phyloP scores from a whole-genome alignment of 371 early-diverging fungal species.

The Mortierella polycephala region DNA sequence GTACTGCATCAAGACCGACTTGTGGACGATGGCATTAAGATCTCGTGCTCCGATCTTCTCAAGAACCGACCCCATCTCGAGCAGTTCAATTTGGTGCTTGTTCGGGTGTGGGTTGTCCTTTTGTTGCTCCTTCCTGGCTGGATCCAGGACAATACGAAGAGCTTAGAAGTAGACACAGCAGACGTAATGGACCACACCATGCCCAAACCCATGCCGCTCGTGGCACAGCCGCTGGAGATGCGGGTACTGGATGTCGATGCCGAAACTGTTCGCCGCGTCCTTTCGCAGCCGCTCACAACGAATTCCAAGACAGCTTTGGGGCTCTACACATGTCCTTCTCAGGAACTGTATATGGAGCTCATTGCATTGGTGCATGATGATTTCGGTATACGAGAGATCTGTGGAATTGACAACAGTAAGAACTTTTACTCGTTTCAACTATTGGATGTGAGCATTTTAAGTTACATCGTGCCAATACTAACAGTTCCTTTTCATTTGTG shows the following conservation, averaged over 20 bases:
- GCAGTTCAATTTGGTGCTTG: conserved; percentile 43
- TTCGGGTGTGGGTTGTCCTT: conserved; percentile 42
- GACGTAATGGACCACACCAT: neutral
- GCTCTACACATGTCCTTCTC: conserved; percentile 20
- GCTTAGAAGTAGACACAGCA: neutral
- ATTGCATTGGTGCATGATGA: conserved; percentile 68
- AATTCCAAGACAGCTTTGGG: conserved; percentile 28
- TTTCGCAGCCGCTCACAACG: conserved; percentile 32
- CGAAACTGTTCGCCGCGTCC: conserved; percentile 22
- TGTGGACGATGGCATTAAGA: conserved; percentile 51
- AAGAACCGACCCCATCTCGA: conserved; percentile 46
- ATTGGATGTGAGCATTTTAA: too few species aligned
- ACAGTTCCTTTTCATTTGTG: neutral
- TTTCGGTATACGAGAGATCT: conserved; percentile 73
- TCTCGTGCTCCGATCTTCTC: conserved; percentile 38
- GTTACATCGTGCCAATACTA: too few species aligned
- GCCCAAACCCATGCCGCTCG: conserved; percentile 1
- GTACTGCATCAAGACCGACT: conserved; percentile 51
- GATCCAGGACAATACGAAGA: conserved; percentile 15
- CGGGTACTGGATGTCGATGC: conserved; percentile 18
- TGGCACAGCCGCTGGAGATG: conserved; percentile 16
- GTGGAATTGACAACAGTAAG: conserved; percentile 67
- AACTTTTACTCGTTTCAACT: neutral
- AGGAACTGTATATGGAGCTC: conserved; percentile 54
- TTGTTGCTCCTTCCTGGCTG: conserved; percentile 47